A percentile compares a stretch with the other conserved stretches of the same genome.
phyloP scores from a whole-genome alignment of 306 rosid species.

The Prunus kanzakura region DNA sequence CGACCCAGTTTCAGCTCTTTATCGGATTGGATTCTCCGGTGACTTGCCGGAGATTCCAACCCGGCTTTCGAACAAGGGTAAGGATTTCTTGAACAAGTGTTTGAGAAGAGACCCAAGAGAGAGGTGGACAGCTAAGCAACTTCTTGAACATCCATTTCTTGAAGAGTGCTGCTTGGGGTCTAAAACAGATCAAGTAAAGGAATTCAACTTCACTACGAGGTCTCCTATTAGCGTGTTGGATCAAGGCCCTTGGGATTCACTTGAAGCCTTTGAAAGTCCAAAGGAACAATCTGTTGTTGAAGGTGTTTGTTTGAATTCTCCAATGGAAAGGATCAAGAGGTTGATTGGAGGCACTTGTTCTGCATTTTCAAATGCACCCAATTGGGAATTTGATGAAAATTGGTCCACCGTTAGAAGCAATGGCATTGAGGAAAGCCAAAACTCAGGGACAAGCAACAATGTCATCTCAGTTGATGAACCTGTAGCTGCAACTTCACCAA shows the following conservation, averaged over 20 bases:
- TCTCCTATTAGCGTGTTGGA: constrained; percentile 57
- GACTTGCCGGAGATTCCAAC: constrained; percentile 34
- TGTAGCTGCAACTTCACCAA: neutral
- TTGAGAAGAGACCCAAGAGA: constrained; percentile 35
- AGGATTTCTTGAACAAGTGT: constrained; percentile 46
- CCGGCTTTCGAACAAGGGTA: constrained; percentile 33
- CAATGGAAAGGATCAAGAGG: constrained; percentile 31
- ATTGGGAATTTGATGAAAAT: constrained; percentile 32
- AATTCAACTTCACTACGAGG: neutral
- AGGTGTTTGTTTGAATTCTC: constrained; percentile 19
- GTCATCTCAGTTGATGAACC: constrained; percentile 4
- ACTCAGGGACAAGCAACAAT: neutral
- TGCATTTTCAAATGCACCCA: constrained; percentile 3
- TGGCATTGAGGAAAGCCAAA: constrained; percentile 1
- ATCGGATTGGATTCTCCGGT: constrained; percentile 41
- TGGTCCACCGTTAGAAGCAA: constrained; percentile 46
- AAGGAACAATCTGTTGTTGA: constrained; percentile 11
- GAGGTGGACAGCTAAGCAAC: constrained; percentile 42
- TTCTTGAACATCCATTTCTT: constrained; percentile 49
- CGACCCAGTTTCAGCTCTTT: constrained; percentile 41
- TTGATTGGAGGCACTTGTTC: constrained; percentile 22
- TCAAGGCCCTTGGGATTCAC: constrained; percentile 40
- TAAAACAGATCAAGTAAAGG: constrained; percentile 7
- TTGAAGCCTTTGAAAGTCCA: constrained; percentile 22
- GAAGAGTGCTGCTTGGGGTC: constrained; percentile 6